A percentile compares a stretch with the other conserved stretches of the same genome.
Evolutionary conservation across 208 protist species (phyloP).

Genomic region (Entamoeba histolytica): DNA sequence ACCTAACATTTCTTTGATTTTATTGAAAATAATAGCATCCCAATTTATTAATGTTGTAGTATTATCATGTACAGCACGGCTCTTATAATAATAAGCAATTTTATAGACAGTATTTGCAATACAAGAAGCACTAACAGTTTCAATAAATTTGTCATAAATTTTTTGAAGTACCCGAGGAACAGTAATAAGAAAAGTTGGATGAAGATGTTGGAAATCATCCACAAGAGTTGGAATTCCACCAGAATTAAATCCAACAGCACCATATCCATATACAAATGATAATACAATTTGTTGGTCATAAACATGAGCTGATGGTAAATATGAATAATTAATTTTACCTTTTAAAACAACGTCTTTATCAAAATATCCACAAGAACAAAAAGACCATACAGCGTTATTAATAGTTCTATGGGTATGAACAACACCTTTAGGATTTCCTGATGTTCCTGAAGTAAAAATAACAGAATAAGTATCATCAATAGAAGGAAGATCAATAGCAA

Average conservation of each 20-base stretch:
- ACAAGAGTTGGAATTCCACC: not conserved
- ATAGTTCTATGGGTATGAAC: slow-evolving; percentile 7
- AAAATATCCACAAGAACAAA: not conserved
- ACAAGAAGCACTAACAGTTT: not conserved
- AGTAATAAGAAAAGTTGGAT: slow-evolving; percentile 1
- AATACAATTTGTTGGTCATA: not conserved
- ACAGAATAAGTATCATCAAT: slow-evolving; percentile 3
- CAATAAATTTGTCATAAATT: not conserved
- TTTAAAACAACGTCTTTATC: not conserved
- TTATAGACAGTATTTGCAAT: not conserved
- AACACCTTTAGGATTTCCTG: slow-evolving; percentile 17
- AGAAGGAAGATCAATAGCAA: not conserved
- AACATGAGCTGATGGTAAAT: not conserved
- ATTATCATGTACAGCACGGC: not conserved
- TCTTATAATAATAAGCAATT: not conserved
- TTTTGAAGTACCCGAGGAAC: slow-evolving; percentile 8
- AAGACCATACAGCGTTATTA: not conserved
- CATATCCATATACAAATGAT: not conserved
- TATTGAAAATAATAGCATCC: not conserved
- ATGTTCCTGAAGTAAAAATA: slow-evolving; percentile 24
- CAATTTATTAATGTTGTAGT: not conserved
- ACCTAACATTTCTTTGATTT: not conserved
- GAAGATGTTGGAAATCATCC: not conserved
- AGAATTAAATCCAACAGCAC: not conserved
- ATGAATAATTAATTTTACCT: not conserved